Conservation (phyloP, 2,329 filamentous ascomycete species). For the Polychaeton citri region DNA sequence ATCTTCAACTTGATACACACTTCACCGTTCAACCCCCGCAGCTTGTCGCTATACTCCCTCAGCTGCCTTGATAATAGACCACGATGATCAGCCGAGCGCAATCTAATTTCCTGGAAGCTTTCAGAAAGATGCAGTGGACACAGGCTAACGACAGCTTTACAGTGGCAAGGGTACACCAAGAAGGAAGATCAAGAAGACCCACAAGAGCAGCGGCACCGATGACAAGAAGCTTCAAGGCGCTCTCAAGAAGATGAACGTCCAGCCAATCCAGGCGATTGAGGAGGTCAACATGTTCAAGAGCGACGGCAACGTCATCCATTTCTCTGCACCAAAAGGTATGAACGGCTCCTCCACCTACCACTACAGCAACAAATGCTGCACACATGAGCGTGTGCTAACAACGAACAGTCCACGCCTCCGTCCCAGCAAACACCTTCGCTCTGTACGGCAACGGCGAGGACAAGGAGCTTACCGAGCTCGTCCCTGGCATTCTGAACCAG, state of each 20-base stretch:
- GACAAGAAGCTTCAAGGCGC: slow-evolving; percentile 99
- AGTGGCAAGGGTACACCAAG: slow-evolving; percentile 97
- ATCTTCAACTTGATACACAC: slow-evolving; percentile 1
- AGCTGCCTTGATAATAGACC: neutral
- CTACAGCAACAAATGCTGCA: neutral
- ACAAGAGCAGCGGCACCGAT: slow-evolving; percentile 82
- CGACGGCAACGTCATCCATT: slow-evolving; percentile 99
- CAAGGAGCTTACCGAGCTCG: slow-evolving; percentile 99
- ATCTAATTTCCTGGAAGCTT: neutral
- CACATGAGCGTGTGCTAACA: too few species aligned
- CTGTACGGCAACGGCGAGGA: slow-evolving; percentile 98
- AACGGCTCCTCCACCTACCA: neutral
- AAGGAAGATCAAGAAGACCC: slow-evolving; percentile 96
- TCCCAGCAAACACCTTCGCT: slow-evolving; percentile 97
- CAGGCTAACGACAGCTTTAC: slow-evolving; percentile 5
- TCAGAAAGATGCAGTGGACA: neutral
- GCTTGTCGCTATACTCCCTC: neutral
- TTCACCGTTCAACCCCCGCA: neutral
- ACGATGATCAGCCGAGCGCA: neutral
- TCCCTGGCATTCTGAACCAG: slow-evolving; percentile 98
- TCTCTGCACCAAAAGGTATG: slow-evolving; percentile 91
- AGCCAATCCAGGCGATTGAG: slow-evolving; percentile 98
- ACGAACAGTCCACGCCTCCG: slow-evolving; percentile 75
- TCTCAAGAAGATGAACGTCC: slow-evolving; percentile 98
- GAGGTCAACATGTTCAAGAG: slow-evolving; percentile 99